These are phyloP conservation scores for Telfairia occidentalis DNA, from an alignment of 331 rosid species.

Conservation along the genomic window DNA sequence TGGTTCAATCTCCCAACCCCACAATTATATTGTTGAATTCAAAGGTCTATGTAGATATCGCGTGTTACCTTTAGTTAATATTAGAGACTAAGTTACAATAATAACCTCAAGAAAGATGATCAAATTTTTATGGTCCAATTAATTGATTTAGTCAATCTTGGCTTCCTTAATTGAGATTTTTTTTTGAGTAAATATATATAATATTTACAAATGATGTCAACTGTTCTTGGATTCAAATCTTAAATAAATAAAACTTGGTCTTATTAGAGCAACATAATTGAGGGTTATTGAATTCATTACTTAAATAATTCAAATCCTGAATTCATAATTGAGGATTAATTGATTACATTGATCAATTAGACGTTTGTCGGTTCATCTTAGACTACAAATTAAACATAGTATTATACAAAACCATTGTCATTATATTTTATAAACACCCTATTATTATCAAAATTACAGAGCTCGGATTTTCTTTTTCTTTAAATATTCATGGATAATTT, in stretches of 20 bases:
- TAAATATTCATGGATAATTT: not conserved
- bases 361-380: not conserved
- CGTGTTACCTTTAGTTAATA: too few species aligned
- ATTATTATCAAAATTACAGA: not conserved
- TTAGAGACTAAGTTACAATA: not conserved
- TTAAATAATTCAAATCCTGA: too few species aligned
- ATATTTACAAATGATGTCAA: conserved; percentile 3
- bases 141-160: not conserved
- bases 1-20: too few species aligned
- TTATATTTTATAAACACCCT: not conserved
- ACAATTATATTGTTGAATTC: too few species aligned
- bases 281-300: not conserved
- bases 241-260: not conserved
- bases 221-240: not conserved
- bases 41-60: too few species aligned
- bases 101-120: not conserved
- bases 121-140: not conserved
- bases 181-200: not conserved
- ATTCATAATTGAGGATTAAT: not conserved
- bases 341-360: not conserved
- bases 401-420: not conserved
- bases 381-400: not conserved
- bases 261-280: not conserved
- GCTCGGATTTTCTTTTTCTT: not conserved
- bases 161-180: not conserved